These are phyloP conservation scores for Dalechampia spathulata DNA, from an alignment of 441 rosid species.

Conservation along the genomic window DNA sequence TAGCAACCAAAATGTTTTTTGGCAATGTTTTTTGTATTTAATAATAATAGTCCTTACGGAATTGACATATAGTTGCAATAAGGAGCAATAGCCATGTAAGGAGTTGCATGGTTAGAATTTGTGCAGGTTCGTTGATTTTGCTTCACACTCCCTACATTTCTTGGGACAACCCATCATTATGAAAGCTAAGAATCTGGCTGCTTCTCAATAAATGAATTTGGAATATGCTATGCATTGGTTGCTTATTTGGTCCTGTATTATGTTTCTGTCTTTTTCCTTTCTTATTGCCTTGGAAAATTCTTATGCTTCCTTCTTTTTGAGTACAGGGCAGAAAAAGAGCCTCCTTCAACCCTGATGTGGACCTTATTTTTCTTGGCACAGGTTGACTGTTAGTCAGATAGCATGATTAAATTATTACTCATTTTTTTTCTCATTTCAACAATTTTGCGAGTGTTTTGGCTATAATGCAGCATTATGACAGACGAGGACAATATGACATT, in stretches of 20 bases:
- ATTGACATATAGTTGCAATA: no score
- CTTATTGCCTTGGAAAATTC: conserved; percentile 3
- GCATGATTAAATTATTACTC: conserved; percentile 8
- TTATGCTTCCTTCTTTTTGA: conserved; percentile 12
- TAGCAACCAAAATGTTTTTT: no score
- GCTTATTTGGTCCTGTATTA: background rate
- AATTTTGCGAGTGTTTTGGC: conserved; percentile 13
- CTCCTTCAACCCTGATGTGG: conserved; percentile 96
- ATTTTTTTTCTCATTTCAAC: background rate
- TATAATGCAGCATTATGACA: conserved; percentile 90
- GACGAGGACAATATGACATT: conserved; percentile 70
- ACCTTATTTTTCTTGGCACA: conserved; percentile 92
- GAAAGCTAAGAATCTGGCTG: background rate
- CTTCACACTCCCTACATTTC: no score
- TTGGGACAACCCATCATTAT: background rate
- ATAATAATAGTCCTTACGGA: background rate
- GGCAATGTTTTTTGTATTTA: background rate
- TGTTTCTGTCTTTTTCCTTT: background rate
- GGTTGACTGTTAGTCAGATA: conserved; percentile 36
- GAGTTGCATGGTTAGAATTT: no score
- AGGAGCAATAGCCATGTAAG: no score
- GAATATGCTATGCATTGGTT: background rate
- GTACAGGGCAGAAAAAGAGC: conserved; percentile 82
- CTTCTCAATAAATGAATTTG: background rate
- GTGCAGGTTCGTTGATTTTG: no score